Base-by-base conservation (phyloP, 2,329 filamentous ascomycete species). In the Aspergillus spinulosporus region DNA sequence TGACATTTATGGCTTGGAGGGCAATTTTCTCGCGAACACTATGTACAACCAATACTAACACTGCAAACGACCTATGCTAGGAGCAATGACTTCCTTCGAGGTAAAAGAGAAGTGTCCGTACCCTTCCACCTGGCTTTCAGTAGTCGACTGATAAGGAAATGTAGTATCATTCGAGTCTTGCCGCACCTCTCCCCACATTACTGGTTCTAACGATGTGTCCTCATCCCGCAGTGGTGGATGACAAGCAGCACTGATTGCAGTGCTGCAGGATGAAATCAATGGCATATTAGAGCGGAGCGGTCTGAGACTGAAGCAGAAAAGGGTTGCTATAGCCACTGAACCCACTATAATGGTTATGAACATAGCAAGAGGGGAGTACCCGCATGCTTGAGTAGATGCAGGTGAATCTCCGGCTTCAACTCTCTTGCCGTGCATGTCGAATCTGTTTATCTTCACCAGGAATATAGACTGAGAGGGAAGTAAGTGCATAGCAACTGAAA, bases 381-480 rank as follows among this genome's bases (percentile, higher is more conserved):
- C 39, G 14, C 39, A 42, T 9, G 37, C 34, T 36, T 39, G 9
- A 14, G 12, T 36, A 12, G 34, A 36, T 36, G 7, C 12, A 36
- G 34, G 7, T 8, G 7, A 11, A 39, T 39, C 9, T n/a, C 12
- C 37, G 12, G 11, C 4, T n/a, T 15, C 6, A 26, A 3, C 3
- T 8, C 4, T 5, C 14, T 42, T 14, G 3, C 39, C 4, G 12
- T 14, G n/a, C 4, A 14, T 21, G 9, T 21, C 7, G 26, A n/a
- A 31, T 26, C 26, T 1, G 8, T 6, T 32, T 4, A 45, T 29
- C 4, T n/a, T 7, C 2, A 74, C 70, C 2, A 79, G 61, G 59
- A 77, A 81, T 2, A 79, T 55, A 42, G 73, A 73, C 59, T 79
- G 75, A 0, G 78, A 81, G 3, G 78, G 61, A 5, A 81, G 64